A percentile compares a stretch with the other conserved stretches of the same genome.
Evolutionary conservation across 2,329 filamentous ascomycete species (phyloP).

Genomic region (Cladosporium sp.): DNA sequence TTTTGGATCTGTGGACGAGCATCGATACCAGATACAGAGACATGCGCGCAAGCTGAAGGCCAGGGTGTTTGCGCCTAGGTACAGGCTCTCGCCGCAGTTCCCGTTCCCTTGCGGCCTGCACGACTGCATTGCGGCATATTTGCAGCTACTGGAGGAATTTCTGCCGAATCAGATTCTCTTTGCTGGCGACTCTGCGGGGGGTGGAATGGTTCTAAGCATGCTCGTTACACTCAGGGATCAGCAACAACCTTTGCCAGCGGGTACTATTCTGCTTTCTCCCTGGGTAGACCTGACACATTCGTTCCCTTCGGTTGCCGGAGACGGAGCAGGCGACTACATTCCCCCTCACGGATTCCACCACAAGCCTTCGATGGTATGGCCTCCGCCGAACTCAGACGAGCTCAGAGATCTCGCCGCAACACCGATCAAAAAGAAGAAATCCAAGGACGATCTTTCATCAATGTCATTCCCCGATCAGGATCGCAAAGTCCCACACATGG

Average conservation of each 20-base stretch:
- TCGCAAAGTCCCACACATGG: constrained; percentile 29
- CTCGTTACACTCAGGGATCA: constrained; percentile 81
- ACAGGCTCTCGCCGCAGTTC: constrained; percentile 88
- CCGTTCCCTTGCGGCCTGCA: constrained; percentile 92
- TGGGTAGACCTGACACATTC: constrained; percentile 97
- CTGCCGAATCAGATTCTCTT: constrained; percentile 80
- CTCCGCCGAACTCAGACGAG: constrained; percentile 61
- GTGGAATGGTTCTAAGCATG: constrained; percentile 81
- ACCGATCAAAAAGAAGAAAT: constrained; percentile 24
- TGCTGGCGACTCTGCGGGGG: constrained; percentile 91
- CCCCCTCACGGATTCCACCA: constrained; percentile 86
- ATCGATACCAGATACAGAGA: constrained; percentile 96
- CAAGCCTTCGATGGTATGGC: constrained; percentile 87
- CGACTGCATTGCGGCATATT: constrained; percentile 85
- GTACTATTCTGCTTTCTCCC: constrained; percentile 86
- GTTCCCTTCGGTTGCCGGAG: constrained; percentile 81
- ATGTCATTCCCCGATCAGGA: constrained; percentile 17
- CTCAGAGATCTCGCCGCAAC: constrained; percentile 35
- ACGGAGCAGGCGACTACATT: constrained; percentile 81
- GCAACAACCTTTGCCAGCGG: constrained; percentile 80
- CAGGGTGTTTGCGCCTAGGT: constrained; percentile 79
- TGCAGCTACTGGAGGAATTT: constrained; percentile 76
- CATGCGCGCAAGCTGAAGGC: constrained; percentile 94
- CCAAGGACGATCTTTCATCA: constrained; percentile 20
- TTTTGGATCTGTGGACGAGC: constrained; percentile 93